Percentiles rank a stretch among this genome's conserved stretches.
phyloP scores from a whole-genome alignment of 176 grass and related monocot genomes.

The Ensete glaucum region DNA sequence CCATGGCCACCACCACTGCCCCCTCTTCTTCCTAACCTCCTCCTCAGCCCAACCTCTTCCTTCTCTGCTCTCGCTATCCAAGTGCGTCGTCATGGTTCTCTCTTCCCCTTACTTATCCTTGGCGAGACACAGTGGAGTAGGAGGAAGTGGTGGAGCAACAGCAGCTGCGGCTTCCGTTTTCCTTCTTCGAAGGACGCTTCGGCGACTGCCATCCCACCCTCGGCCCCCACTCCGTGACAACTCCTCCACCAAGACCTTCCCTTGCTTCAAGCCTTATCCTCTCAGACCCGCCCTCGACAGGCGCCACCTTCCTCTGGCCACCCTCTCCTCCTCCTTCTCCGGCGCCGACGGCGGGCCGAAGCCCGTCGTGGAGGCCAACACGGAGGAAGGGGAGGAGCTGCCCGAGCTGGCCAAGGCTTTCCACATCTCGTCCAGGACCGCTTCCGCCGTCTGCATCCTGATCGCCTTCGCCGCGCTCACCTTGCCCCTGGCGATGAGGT shows the following conservation, averaged over 20 bases:
- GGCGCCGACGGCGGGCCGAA: slow-evolving; percentile 24
- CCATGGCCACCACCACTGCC: slow-evolving; percentile 31
- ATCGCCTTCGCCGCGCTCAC: slow-evolving; percentile 72
- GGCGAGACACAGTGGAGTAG: slow-evolving; percentile 36
- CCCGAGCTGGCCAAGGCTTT: slow-evolving; percentile 81
- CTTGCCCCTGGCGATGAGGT: slow-evolving; percentile 55
- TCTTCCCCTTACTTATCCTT: slow-evolving; percentile 61
- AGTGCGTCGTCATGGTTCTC: slow-evolving; percentile 46
- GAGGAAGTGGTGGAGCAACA: slow-evolving; percentile 7
- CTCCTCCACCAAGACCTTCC: background rate
- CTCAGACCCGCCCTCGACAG: slow-evolving; percentile 9
- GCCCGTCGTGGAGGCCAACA: slow-evolving; percentile 6
- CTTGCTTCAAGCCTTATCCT: slow-evolving; percentile 14
- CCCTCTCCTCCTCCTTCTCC: slow-evolving; percentile 63
- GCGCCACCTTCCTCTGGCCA: slow-evolving; percentile 30
- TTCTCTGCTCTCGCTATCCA: slow-evolving; percentile 2
- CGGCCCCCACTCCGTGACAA: too few species aligned
- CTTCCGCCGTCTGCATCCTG: slow-evolving; percentile 42
- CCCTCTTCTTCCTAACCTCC: slow-evolving; percentile 29
- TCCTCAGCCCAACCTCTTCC: slow-evolving; percentile 13
- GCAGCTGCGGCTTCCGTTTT: slow-evolving; percentile 28
- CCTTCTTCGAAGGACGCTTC: slow-evolving; percentile 31
- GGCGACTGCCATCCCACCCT: slow-evolving; percentile 27
- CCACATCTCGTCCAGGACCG: slow-evolving; percentile 62
- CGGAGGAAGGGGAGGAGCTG: slow-evolving; percentile 21